Conservation (phyloP, 345 rosid genomes). For the Crucihimalaya himalaica region DNA sequence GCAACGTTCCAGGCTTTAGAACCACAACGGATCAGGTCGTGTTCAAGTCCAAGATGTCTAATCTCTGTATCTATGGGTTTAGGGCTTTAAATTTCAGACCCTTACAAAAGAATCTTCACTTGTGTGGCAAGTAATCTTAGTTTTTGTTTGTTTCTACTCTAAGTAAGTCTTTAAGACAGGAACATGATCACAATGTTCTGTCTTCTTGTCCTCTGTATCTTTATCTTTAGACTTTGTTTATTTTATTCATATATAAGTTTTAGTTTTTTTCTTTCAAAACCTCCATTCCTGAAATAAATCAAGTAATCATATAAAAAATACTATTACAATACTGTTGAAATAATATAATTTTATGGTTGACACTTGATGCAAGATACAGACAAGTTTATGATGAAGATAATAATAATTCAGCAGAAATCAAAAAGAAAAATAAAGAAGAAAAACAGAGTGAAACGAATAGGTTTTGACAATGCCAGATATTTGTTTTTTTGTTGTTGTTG, state of each 20-base stretch:
- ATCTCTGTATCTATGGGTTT: slow-evolving; percentile 79
- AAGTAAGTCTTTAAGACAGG: neutral
- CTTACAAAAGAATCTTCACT: slow-evolving; percentile 49
- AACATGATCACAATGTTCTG: slow-evolving; percentile 4
- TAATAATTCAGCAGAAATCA: slow-evolving; percentile 22
- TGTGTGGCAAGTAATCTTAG: slow-evolving; percentile 53
- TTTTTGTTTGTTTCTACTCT: slow-evolving; percentile 12
- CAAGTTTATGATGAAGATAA: slow-evolving; percentile 30
- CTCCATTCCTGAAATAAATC: neutral
- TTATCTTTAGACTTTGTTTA: slow-evolving; percentile 6
- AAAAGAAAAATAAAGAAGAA: neutral
- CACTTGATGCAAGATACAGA: slow-evolving; percentile 36
- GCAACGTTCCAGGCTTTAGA: slow-evolving; percentile 81
- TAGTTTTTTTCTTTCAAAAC: neutral
- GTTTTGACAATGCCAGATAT: slow-evolving; percentile 20
- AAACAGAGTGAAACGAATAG: slow-evolving; percentile 34
- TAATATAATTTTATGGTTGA: slow-evolving; percentile 32
- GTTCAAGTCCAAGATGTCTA: slow-evolving; percentile 60
- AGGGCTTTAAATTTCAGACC: slow-evolving; percentile 79
- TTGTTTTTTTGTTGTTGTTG: neutral
- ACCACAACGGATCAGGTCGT: slow-evolving; percentile 75
- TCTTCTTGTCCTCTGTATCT: slow-evolving; percentile 13
- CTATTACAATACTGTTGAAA: slow-evolving; percentile 7
- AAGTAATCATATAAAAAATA: neutral
- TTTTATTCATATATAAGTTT: neutral